Evolutionary conservation across 176 grass and related monocot species (phyloP), one percentile per base, ranked within the genome.

Genomic region (Stipa capillata): DNA sequence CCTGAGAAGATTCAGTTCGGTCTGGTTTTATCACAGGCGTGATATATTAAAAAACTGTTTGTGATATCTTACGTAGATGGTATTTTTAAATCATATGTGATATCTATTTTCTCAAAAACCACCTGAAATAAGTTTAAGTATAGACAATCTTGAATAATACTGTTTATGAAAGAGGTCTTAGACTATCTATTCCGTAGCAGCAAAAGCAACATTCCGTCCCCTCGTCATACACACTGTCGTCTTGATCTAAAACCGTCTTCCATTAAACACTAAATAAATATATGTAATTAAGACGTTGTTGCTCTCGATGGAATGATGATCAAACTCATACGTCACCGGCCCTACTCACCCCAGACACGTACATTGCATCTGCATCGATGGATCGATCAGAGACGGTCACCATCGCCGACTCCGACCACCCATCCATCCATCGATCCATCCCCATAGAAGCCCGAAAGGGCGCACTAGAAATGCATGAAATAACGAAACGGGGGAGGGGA

Each of bases 401-500:
- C 81, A 31, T 88, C 80, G 74, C 6, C 43, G 78, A 87, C 52
- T 41, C 61, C 32, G 85, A 69, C 78, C 71, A 52, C 45, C 84
- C 53, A 78, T 36, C 76, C 68, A 37, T 47, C 68, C 43, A n/a
- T n/a, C n/a, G n/a, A n/a, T n/a, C n/a, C n/a, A 62, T 20, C 83
- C 43, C 45, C 33, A 72, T 78, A 72, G 74, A 40, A 79, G 65
- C 74, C 65, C 43, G 59, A 85, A 85, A 85, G 74, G 47, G 36
- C 82, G 49, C 78, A 31, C 48, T 28, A 2, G 37, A 25, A 45
- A 5, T 36, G 79, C 86, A 79, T 79, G 81, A 73, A 79, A 88
- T 88, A 88, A 88, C 86, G 86, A 84, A 84, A 84, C 81, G 58
- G 68, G 68, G 70, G 63, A 32, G 65, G 80, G 64, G 85, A 52